A percentile compares a stretch with the other conserved stretches of the same genome.
These are phyloP conservation scores for Mycena capillaripes DNA, from an alignment of 768 basidiomycete species.

Conservation along the genomic window DNA sequence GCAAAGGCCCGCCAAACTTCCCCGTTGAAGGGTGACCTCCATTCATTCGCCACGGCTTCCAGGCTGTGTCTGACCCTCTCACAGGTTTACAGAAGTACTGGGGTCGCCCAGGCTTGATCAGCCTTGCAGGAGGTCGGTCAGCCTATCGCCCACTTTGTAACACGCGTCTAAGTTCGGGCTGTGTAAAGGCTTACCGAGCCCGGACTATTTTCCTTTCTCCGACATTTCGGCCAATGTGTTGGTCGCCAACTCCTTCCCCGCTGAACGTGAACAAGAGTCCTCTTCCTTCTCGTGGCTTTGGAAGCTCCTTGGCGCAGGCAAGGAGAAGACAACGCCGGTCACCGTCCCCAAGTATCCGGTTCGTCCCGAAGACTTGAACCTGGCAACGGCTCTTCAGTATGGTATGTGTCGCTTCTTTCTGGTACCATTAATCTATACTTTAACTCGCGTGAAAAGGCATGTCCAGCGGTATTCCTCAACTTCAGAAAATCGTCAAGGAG, in stretches of 20 bases:
- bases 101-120: slow-evolving; percentile 65
- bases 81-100: slow-evolving; percentile 70
- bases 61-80: background rate
- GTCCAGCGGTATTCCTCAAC: slow-evolving; percentile 67
- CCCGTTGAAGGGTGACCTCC: slow-evolving; percentile 64
- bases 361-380: slow-evolving; percentile 63
- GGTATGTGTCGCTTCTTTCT: slow-evolving; percentile 46
- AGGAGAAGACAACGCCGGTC: slow-evolving; percentile 62
- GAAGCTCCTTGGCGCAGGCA: slow-evolving; percentile 60
- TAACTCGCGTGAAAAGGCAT: slow-evolving; percentile 42
- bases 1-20: slow-evolving; percentile 63
- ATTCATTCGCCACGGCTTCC: background rate
- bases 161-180: background rate
- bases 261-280: slow-evolving; percentile 41
- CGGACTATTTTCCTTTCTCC: slow-evolving; percentile 80
- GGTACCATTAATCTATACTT: background rate
- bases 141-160: background rate
- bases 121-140: slow-evolving; percentile 79
- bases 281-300: slow-evolving; percentile 70
- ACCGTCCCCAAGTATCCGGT: slow-evolving; percentile 74
- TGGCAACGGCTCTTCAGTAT: slow-evolving; percentile 82
- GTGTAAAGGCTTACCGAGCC: slow-evolving; percentile 69
- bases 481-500: slow-evolving; percentile 69
- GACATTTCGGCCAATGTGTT: slow-evolving; percentile 69
- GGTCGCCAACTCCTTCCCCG: slow-evolving; percentile 63